phyloP scores from a whole-genome alignment of 345 rosid genomes.

The Ceriops decandra region DNA sequence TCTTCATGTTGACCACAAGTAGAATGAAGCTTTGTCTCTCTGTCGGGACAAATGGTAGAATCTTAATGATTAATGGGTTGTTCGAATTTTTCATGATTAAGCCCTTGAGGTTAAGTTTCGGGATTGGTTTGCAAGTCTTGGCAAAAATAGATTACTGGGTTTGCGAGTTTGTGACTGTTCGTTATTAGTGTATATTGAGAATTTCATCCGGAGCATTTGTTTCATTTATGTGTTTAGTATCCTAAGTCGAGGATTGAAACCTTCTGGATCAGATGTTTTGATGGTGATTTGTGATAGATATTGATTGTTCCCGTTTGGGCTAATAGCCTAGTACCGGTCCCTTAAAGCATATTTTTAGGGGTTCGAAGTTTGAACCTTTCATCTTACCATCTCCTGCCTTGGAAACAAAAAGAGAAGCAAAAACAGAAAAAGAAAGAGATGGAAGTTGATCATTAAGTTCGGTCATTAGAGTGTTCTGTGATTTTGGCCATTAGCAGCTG shows the following conservation, averaged over 20 bases:
- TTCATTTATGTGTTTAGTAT: background rate
- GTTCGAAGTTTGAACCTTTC: no score
- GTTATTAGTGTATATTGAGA: background rate
- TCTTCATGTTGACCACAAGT: background rate
- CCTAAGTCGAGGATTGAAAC: background rate
- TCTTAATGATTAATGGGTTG: constrained; percentile 8
- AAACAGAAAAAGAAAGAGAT: no score
- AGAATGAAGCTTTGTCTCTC: background rate
- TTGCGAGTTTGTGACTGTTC: background rate
- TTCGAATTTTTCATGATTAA: constrained; percentile 2
- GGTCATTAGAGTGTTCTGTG: background rate
- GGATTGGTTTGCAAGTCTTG: background rate
- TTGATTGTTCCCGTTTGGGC: no score
- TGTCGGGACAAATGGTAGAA: background rate
- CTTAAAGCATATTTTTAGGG: no score
- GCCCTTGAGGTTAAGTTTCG: background rate
- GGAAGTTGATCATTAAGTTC: no score
- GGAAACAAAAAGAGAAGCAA: no score
- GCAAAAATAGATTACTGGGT: no score
- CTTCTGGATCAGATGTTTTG: background rate
- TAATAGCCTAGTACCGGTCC: no score
- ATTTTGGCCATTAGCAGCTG: background rate
- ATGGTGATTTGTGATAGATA: no score
- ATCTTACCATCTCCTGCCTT: no score
- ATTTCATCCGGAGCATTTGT: background rate